Evolutionary conservation across 108 stramenopile species (phyloP), one percentile per base, ranked within the genome.

Genomic region (Skeletonema costatum): DNA sequence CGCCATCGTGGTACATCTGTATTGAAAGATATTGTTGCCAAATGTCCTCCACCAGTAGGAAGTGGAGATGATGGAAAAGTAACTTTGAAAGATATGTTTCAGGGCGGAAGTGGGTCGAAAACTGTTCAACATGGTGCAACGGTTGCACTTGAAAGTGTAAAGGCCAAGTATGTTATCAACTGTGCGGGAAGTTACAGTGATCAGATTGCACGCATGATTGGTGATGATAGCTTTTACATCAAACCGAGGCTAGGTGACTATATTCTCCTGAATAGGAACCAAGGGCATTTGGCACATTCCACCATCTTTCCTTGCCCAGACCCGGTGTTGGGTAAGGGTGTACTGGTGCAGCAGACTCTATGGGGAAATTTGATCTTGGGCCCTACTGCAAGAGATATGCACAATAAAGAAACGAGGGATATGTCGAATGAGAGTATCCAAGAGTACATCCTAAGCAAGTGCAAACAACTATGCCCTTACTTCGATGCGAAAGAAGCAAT

Each of bases 231-330:
- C 32, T 93, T 93, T 73, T 82, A 76, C 14, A 93, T 93, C 63
- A 89, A 88, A 73, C 92, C 92, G 16, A 39, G 92, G 14, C 73
- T 93, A 35, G 92, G 92, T 19, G 90, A 93, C 65, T 93, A 93
- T 63, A 70, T 93, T 25, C 76, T 93, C 33, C 73, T 93, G 60
- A 83, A 90, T 77, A 72, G 90, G 9, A 90, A 89, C 74, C 90
- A 93, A 71, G 92, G 92, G 0, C 73, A 91, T 56, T 68, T 93
- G 60, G 78, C 89, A 3, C 82, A 65, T 39, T 83, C 79, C 46
- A 93, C 92, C 2, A 76, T 93, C 33, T 93, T 93, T 50, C 92
- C 92, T 12, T 90, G 89, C 51, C 93, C 93, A n/a, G 92, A 91
- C 69, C 92, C 92, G 2, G 75, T 89, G 8, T 58, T 91, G 9